Percentiles rank a stretch among this genome's conserved stretches.
These are phyloP conservation scores for Trichoderma breve DNA, from an alignment of 2,329 filamentous ascomycete genomes.

Conservation along the genomic window DNA sequence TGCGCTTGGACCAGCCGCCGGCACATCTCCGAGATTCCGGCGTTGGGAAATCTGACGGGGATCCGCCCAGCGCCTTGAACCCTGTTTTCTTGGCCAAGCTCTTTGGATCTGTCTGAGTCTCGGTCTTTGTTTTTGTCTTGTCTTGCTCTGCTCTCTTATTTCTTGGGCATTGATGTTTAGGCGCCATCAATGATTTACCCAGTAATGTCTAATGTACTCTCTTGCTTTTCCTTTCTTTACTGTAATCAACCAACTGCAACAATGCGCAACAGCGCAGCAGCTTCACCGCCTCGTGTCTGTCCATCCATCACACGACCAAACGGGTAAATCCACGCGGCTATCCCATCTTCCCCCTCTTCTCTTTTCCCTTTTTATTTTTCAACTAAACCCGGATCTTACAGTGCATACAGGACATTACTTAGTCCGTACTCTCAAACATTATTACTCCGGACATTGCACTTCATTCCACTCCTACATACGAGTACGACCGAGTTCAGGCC, in stretches of 20 bases:
- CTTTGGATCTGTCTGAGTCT: not conserved
- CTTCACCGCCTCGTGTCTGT: not conserved
- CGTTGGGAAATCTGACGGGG: conserved; percentile 13
- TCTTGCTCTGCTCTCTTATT: not conserved
- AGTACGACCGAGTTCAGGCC: not conserved
- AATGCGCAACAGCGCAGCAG: not conserved
- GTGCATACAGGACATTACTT: not conserved
- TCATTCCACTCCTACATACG: not conserved
- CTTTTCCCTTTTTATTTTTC: not conserved
- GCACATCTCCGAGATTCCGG: conserved; percentile 16
- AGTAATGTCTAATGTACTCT: no score
- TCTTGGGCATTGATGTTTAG: not conserved
- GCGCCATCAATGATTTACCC: not conserved
- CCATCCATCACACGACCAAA: not conserved
- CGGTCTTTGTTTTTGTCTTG: not conserved
- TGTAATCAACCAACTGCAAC: not conserved
- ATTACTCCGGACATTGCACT: not conserved
- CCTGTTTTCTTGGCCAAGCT: not conserved
- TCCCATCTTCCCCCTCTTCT: not conserved
- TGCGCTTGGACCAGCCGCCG: conserved; percentile 12
- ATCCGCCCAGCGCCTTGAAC: not conserved
- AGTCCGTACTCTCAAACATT: not conserved
- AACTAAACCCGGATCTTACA: not conserved
- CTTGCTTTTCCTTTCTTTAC: no score
- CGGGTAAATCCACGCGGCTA: not conserved